Evolutionary conservation across 257 asterid genomes (phyloP).

Genomic region (Ilex asprella): DNA sequence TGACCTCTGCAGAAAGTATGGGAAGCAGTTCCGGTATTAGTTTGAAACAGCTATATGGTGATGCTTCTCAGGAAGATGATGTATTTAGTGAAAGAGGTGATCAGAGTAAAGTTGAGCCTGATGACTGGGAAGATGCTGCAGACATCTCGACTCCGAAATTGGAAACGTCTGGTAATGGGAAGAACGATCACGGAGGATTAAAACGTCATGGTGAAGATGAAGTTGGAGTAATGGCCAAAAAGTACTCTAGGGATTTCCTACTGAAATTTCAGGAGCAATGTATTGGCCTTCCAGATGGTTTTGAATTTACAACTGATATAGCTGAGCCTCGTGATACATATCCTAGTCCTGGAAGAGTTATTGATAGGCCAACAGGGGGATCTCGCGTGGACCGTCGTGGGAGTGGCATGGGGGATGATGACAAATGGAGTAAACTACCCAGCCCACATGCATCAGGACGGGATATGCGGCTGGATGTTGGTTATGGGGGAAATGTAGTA

Average conservation of each 20-base stretch:
- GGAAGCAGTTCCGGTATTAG: conserved; percentile 30
- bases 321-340: background rate
- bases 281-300: conserved; percentile 21
- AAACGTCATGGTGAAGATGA: conserved; percentile 7
- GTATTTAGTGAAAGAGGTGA: conserved; percentile 28
- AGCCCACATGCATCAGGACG: conserved; percentile 2
- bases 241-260: conserved; percentile 26
- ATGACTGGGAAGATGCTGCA: conserved; percentile 98
- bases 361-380: conserved; percentile 8
- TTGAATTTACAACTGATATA: conserved; percentile 16
- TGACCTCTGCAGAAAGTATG: conserved; percentile 15
- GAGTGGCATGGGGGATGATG: conserved; percentile 14
- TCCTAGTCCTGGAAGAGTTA: conserved; percentile 9
- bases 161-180: conserved; percentile 29
- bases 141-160: conserved; percentile 64
- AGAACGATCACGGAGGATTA: background rate
- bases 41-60: conserved; percentile 26
- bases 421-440: conserved; percentile 18
- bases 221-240: conserved; percentile 9
- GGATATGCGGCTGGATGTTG: conserved; percentile 5
- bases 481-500: conserved; percentile 4
- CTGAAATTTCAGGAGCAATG: conserved; percentile 19
- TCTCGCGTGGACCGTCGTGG: conserved; percentile 13
- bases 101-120: conserved; percentile 60
- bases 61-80: conserved; percentile 29